A percentile compares a stretch with the other conserved stretches of the same genome.
Evolutionary conservation across 768 basidiomycete species (phyloP).

Genomic region (Naganishia vishniacii): DNA sequence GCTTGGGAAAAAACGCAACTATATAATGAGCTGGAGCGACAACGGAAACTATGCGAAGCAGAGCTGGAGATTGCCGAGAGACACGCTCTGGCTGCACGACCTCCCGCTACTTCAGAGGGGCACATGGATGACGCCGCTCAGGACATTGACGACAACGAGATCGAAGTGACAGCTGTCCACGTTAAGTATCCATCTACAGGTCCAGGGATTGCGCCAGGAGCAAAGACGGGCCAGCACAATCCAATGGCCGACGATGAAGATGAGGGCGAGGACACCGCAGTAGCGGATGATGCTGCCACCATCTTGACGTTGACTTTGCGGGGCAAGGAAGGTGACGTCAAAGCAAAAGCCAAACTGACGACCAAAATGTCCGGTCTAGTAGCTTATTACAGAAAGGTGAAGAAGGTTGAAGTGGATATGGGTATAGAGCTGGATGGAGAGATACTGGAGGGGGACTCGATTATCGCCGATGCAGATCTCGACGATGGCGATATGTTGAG

Average conservation of each 20-base stretch:
- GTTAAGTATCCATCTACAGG: not conserved
- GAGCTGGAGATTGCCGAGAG: constrained; percentile 8
- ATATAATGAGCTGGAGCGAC: constrained; percentile 1
- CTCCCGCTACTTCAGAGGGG: not conserved
- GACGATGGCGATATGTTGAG: constrained; percentile 19
- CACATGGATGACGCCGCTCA: not conserved
- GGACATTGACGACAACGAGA: constrained; percentile 10
- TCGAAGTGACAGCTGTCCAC: not conserved
- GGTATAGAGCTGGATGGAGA: constrained; percentile 16
- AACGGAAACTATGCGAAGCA: constrained; percentile 12
- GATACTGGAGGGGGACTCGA: constrained; percentile 11
- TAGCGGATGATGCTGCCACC: not conserved
- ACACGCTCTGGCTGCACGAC: not conserved
- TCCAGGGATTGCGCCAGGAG: not conserved
- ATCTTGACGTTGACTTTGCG: constrained; percentile 11
- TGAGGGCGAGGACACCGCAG: not conserved
- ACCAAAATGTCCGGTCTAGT: constrained; percentile 11
- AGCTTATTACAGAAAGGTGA: not conserved
- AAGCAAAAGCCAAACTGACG: constrained; percentile 12
- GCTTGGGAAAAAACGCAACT: constrained; percentile 11
- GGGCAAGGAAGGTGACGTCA: constrained; percentile 7
- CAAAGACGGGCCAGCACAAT: not conserved
- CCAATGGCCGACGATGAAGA: not conserved
- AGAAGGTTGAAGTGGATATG: not conserved
- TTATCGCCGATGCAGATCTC: not conserved